Conservation (phyloP, 345 rosid species). For the Euphorbia pulcherrima region DNA sequence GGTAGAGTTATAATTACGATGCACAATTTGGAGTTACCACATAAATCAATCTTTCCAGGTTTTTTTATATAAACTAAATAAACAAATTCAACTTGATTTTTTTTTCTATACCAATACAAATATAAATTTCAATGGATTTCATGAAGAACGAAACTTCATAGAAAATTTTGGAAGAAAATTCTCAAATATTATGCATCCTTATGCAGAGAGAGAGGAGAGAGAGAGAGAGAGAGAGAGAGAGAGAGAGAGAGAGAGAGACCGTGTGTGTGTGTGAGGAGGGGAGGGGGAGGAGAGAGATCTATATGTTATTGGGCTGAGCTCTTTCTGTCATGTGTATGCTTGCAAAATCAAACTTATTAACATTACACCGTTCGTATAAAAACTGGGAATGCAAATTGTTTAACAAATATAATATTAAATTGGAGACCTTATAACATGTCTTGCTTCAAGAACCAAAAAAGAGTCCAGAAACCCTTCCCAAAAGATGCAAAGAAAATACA, state of each 20-base stretch:
- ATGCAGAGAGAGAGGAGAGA: too few relatives aligned
- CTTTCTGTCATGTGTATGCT: not conserved
- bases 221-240: too few relatives aligned
- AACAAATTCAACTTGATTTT: too few relatives aligned
- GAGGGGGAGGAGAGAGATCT: not conserved
- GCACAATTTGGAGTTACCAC: not conserved
- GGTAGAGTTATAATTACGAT: too few relatives aligned
- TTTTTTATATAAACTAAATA: too few relatives aligned
- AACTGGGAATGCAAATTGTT: not conserved
- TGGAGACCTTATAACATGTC: not conserved
- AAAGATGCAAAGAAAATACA: not conserved
- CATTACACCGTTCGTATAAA: too few relatives aligned
- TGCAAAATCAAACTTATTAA: too few relatives aligned
- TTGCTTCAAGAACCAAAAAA: not conserved
- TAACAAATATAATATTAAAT: not conserved
- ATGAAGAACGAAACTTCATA: not conserved
- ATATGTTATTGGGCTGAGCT: not conserved
- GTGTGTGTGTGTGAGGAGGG: too few relatives aligned
- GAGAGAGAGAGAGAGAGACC: too few relatives aligned
- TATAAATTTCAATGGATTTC: too few relatives aligned
- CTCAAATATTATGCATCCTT: too few relatives aligned
- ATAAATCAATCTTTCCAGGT: not conserved
- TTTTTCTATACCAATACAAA: too few relatives aligned
- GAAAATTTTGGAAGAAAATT: not conserved
- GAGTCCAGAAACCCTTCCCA: not conserved